These are phyloP conservation scores for Diatrype stigma DNA, from an alignment of 2,329 filamentous ascomycete genomes.

Conservation along the genomic window DNA sequence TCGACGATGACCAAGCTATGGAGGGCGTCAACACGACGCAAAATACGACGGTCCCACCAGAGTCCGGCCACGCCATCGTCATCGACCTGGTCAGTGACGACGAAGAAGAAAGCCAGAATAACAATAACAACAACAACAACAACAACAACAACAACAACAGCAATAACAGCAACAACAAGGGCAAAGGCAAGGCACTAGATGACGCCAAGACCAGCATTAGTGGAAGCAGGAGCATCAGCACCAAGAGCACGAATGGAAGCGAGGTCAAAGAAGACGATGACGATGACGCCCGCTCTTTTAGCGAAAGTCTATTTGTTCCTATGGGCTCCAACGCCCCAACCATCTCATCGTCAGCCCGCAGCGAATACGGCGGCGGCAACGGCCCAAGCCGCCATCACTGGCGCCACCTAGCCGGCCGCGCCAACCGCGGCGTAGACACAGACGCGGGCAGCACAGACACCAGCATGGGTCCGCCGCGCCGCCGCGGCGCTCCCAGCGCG, in stretches of 20 bases:
- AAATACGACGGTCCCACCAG: not conserved
- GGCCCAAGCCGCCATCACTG: not conserved
- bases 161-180: not conserved
- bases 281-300: conserved; percentile 2
- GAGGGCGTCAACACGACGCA: too few species aligned
- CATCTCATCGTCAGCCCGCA: not conserved
- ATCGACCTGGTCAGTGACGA: not conserved
- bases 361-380: not conserved
- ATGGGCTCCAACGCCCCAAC: not conserved
- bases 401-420: too few species aligned
- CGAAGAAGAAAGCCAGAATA: not conserved
- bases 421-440: too few species aligned
- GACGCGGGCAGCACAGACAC: too few species aligned
- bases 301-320: not conserved
- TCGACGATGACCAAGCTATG: too few species aligned
- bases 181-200: too few species aligned
- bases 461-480: too few species aligned
- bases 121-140: too few species aligned
- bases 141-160: not conserved
- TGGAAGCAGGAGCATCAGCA: too few species aligned
- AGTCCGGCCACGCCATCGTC: not conserved
- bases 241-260: not conserved
- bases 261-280: conserved; percentile 1
- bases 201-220: too few species aligned
- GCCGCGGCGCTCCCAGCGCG: too few species aligned